Percentiles rank a stretch among this genome's conserved stretches.
Evolutionary conservation across 495 filamentous ascomycete species (phyloP).

Genomic region (Penicillium daleae): DNA sequence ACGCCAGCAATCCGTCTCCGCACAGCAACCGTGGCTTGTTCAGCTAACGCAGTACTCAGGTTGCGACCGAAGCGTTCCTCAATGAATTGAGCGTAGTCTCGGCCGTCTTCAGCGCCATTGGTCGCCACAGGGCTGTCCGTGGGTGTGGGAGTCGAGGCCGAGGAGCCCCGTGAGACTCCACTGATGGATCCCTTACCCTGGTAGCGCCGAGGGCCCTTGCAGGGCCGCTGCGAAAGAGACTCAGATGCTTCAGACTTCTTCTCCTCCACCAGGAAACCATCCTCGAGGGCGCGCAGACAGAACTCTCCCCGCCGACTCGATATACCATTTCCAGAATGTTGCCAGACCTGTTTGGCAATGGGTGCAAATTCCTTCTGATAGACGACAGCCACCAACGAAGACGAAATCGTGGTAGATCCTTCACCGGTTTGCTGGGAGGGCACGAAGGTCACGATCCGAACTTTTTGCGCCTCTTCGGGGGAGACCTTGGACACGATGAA

Average conservation of each 20-base stretch:
- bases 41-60: conserved; percentile 73
- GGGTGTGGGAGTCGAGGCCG: conserved; percentile 13
- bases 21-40: conserved; percentile 84
- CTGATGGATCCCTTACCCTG: conserved; percentile 58
- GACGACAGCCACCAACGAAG: conserved; percentile 72
- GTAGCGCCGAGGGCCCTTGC: conserved; percentile 73
- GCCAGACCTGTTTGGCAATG: conserved; percentile 90
- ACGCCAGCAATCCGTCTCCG: conserved; percentile 86
- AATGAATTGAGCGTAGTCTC: conserved; percentile 78
- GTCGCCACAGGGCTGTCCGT: conserved; percentile 12
- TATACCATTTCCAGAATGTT: conserved; percentile 92
- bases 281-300: conserved; percentile 72
- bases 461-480: conserved; percentile 45
- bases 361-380: conserved; percentile 66
- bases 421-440: conserved; percentile 47
- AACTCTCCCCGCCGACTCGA: conserved; percentile 92
- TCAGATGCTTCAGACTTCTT: conserved; percentile 32
- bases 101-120: conserved; percentile 47
- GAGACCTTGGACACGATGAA: conserved; percentile 69
- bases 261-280: conserved; percentile 67
- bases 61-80: conserved; percentile 96
- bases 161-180: conserved; percentile 25
- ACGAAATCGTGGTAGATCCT: conserved; percentile 37
- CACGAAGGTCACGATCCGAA: conserved; percentile 71
- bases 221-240: conserved; percentile 46